Evolutionary conservation across 176 grass and related monocot species (phyloP), one percentile per base, ranked within the genome.

Genomic region (Triticum urartu): DNA sequence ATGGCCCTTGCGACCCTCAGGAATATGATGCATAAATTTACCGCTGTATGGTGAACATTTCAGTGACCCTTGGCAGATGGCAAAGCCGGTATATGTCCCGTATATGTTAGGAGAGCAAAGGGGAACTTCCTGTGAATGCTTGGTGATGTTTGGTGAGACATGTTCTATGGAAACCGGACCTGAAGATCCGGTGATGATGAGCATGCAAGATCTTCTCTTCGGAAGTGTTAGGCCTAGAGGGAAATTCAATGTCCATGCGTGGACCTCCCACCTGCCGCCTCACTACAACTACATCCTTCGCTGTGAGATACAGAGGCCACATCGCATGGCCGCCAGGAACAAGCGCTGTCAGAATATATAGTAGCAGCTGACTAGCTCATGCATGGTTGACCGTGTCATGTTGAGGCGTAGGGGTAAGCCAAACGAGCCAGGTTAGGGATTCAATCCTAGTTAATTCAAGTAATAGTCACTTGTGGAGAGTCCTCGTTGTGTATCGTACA

Each of bases 221-320:
- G 26, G 82, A 75, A 12, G 4, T 73, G 69, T 69, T 45, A 45
- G 5, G 17, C 70, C 70, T 48, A 54, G 20, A 64, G 58, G 82
- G 18, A 64, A 84, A n/a, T 84, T 84, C 18, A 25, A 64, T 39
- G 82, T 48, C 30, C 71, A 75, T 0, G 36, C 5, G 2, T 84
- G 70, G 70, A 84, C 22, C 75, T 84, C 69, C 2, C 56, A n/a
- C 56, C 22, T 84, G 28, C 82, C 82, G 3, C 70, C 82, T 71
- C 8, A 83, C 32, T 39, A 71, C 45, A 59, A 38, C 4, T 83
- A 83, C 21, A 40, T 38, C 0, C 20, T 28, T 10, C 28, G 7
- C 21, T 71, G 80, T 24, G 80, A 60, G 22, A 18, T 72, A 42
- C 52, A 1, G 48, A 73, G 34, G 9, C 17, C 68, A 32, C 1